These are phyloP conservation scores for Didymella pinodella DNA, from an alignment of 2,329 filamentous ascomycete genomes.

Conservation along the genomic window DNA sequence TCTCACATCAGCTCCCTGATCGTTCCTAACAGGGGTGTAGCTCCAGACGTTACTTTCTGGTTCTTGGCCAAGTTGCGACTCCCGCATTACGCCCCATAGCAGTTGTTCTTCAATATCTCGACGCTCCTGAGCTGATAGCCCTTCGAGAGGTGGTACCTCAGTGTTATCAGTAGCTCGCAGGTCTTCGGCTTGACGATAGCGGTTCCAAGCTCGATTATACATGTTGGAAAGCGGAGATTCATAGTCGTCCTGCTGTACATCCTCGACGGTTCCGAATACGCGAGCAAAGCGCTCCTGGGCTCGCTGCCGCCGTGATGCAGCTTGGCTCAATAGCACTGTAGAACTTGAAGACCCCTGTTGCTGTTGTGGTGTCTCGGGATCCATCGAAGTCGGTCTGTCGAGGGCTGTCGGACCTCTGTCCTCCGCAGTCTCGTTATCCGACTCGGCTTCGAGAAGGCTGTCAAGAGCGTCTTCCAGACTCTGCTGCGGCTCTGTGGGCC, in stretches of 20 bases:
- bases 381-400: conserved; percentile 6
- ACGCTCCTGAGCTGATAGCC: conserved; percentile 35
- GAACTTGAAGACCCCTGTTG: not conserved
- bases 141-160: conserved; percentile 31
- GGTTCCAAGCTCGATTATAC: conserved; percentile 55
- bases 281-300: conserved; percentile 43
- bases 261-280: conserved; percentile 58
- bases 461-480: conserved; percentile 49
- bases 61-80: conserved; percentile 32
- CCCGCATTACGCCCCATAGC: conserved; percentile 44
- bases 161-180: conserved; percentile 35
- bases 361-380: not conserved
- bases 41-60: conserved; percentile 34
- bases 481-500: conserved; percentile 35
- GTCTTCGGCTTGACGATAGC: conserved; percentile 55
- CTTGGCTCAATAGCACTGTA: conserved; percentile 22
- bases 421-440: conserved; percentile 28
- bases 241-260: conserved; percentile 57
- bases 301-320: conserved; percentile 33
- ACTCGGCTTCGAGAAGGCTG: conserved; percentile 39
- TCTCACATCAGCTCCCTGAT: not conserved
- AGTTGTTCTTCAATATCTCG: conserved; percentile 45
- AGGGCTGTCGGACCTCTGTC: not conserved
- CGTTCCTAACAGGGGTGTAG: conserved; percentile 22
- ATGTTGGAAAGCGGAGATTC: conserved; percentile 58